Conservation (phyloP, 495 filamentous ascomycete genomes). For the Hyaloscypha finlandica region DNA sequence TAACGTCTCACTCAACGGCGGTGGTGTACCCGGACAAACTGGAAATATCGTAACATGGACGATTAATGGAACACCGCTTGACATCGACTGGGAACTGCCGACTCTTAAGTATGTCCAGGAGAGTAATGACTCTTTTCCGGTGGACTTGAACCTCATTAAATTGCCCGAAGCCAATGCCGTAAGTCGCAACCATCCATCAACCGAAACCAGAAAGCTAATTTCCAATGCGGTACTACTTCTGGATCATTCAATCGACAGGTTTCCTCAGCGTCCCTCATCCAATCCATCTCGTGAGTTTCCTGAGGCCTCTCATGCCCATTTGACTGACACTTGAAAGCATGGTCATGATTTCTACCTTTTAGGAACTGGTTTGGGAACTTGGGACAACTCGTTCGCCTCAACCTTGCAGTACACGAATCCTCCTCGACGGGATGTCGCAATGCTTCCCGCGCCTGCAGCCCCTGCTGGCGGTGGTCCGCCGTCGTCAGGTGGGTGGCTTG, state of each 20-base stretch:
- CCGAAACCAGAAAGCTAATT: neutral
- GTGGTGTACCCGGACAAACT: no score
- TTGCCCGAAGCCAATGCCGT: slow-evolving; percentile 26
- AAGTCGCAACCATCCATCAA: neutral
- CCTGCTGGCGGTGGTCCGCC: neutral
- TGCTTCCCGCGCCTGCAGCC: slow-evolving; percentile 37
- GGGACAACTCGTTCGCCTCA: neutral
- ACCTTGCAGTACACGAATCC: slow-evolving; percentile 42
- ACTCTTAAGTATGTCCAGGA: slow-evolving; percentile 39
- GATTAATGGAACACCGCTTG: slow-evolving; percentile 37
- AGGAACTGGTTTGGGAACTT: slow-evolving; percentile 38
- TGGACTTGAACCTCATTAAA: slow-evolving; percentile 37
- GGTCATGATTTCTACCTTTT: slow-evolving; percentile 61
- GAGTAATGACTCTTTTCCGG: slow-evolving; percentile 37
- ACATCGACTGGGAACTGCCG: slow-evolving; percentile 45
- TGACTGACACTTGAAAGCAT: slow-evolving; percentile 30
- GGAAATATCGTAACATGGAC: slow-evolving; percentile 6
- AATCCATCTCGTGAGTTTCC: slow-evolving; percentile 44
- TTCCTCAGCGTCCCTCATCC: slow-evolving; percentile 36
- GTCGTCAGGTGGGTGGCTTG: slow-evolving; percentile 40
- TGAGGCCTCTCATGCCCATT: no score
- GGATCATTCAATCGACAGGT: slow-evolving; percentile 42
- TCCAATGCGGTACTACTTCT: slow-evolving; percentile 36
- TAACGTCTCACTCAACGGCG: neutral
- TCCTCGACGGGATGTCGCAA: slow-evolving; percentile 59